These are phyloP conservation scores for Globisporangium iwayamae DNA, from an alignment of 352 stramenopile species.

Conservation along the genomic window DNA sequence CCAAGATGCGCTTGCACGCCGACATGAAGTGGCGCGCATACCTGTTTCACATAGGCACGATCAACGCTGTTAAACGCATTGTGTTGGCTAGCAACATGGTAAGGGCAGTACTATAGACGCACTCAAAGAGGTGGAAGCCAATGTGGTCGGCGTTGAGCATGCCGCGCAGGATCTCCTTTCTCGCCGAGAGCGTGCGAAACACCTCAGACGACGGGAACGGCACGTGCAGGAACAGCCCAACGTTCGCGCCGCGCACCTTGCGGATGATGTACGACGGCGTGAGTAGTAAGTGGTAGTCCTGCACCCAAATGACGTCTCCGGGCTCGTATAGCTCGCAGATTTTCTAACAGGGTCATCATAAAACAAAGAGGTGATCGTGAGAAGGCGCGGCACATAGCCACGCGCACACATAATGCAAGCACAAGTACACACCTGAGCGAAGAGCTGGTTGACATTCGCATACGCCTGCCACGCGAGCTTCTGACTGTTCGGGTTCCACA, in stretches of 20 bases:
- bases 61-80: neutral
- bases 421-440: constrained; percentile 47
- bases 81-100: no score
- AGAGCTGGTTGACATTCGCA: constrained; percentile 94
- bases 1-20: constrained; percentile 90
- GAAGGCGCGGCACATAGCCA: neutral
- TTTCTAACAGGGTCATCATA: constrained; percentile 23
- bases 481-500: constrained; percentile 62
- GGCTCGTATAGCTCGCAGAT: constrained; percentile 75
- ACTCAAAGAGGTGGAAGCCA: constrained; percentile 94
- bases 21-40: constrained; percentile 89
- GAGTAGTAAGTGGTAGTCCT: constrained; percentile 98
- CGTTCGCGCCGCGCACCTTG: constrained; percentile 82
- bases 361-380: neutral
- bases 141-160: constrained; percentile 92
- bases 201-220: constrained; percentile 98
- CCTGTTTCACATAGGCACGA: constrained; percentile 5
- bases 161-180: constrained; percentile 87
- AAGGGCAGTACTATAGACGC: constrained; percentile 16
- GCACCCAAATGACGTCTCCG: constrained; percentile 94
- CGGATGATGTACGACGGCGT: constrained; percentile 95
- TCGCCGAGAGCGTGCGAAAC: constrained; percentile 94
- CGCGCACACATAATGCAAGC: constrained; percentile 19
- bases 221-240: constrained; percentile 97
- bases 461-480: constrained; percentile 91